Conservation (phyloP, 108 stramenopile genomes). For the Cyclotella distinguenda region DNA sequence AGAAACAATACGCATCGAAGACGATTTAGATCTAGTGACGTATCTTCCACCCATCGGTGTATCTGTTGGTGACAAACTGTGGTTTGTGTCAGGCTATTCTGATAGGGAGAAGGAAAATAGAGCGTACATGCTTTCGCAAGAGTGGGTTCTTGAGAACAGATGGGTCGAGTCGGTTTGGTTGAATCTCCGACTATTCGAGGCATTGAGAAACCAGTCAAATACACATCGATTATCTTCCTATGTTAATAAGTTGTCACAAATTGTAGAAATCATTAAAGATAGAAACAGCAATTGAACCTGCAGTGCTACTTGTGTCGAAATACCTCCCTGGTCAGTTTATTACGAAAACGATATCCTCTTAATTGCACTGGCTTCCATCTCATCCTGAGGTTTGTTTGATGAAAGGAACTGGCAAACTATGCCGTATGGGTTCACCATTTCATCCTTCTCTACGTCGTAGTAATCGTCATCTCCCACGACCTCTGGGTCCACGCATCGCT, state of each 20-base stretch:
- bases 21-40: constrained; percentile 57
- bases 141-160: constrained; percentile 2
- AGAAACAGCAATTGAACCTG: too few relatives aligned
- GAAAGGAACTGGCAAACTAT: constrained; percentile 36
- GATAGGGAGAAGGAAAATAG: constrained; percentile 14
- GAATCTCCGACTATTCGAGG: constrained; percentile 43
- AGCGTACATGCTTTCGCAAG: constrained; percentile 25
- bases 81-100: constrained; percentile 24
- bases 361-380: neutral
- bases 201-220: constrained; percentile 7
- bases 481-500: constrained; percentile 51
- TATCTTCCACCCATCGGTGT: constrained; percentile 52
- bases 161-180: constrained; percentile 50
- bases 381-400: neutral
- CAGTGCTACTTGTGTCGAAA: too few relatives aligned
- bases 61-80: constrained; percentile 55
- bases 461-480: constrained; percentile 47
- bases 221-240: constrained; percentile 27
- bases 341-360: constrained; percentile 21
- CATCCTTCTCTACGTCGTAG: constrained; percentile 47
- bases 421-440: constrained; percentile 43
- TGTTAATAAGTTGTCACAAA: constrained; percentile 22
- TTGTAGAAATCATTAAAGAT: neutral
- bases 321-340: too few relatives aligned
- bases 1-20: constrained; percentile 58